Percentiles rank a stretch among this genome's conserved stretches.
Conservation (phyloP, 139 green algal genomes). For the Chlamydomonas schloesseri region DNA sequence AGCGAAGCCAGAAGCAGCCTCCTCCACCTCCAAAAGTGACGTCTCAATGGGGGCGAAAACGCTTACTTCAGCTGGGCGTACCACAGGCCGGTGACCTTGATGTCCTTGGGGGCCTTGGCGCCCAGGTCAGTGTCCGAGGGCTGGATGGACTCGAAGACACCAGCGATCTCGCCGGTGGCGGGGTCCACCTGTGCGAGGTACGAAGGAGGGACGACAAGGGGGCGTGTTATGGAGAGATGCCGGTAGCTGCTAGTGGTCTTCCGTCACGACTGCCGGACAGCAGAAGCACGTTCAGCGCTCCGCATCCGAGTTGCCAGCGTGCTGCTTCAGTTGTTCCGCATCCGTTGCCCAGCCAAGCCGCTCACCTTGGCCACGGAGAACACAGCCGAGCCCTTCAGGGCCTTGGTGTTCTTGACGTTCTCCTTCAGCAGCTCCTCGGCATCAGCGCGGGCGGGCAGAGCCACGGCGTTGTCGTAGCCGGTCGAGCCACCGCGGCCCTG, state of each 20-base stretch:
- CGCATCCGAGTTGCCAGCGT: no score
- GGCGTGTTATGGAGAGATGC: no score
- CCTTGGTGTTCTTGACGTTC: slow-evolving; percentile 93
- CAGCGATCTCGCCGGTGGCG: slow-evolving; percentile 94
- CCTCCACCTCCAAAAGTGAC: not conserved
- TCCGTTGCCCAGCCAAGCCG: no score
- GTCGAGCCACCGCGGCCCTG: slow-evolving; percentile 94
- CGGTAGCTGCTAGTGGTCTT: no score
- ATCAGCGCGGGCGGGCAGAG: slow-evolving; percentile 90
- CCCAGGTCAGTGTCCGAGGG: slow-evolving; percentile 99
- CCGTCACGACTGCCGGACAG: no score
- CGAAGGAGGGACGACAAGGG: no score
- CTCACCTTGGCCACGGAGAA: slow-evolving; percentile 94
- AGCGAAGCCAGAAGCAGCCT: not conserved
- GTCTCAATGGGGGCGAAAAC: not conserved
- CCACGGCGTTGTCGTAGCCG: slow-evolving; percentile 97
- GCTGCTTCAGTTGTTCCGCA: no score
- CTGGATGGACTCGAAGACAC: slow-evolving; percentile 99
- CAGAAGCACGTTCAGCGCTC: no score
- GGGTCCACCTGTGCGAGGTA: slow-evolving; percentile 78
- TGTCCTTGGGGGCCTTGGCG: slow-evolving; percentile 98
- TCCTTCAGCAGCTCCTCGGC: slow-evolving; percentile 94
- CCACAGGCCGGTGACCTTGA: slow-evolving; percentile 99
- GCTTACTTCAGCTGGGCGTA: slow-evolving; percentile 57
- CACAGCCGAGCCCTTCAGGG: slow-evolving; percentile 87